Evolutionary conservation across 2,329 filamentous ascomycete genomes (phyloP).

Genomic region (Aspergillus transmontanensis): DNA sequence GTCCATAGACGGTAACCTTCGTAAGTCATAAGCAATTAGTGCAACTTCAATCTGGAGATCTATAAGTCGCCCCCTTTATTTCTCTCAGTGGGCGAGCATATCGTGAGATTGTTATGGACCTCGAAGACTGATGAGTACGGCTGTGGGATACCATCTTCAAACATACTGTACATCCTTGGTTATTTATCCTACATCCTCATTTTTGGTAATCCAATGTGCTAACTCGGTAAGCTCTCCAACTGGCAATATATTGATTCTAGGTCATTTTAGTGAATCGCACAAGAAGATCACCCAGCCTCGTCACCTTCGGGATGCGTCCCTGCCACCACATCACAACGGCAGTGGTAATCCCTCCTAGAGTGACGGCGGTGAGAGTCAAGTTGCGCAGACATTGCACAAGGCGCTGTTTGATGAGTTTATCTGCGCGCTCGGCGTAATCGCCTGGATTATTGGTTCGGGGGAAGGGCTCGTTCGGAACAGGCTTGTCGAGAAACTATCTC

Average conservation of each 20-base stretch:
- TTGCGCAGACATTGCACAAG: not conserved
- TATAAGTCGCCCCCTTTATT: too few relatives aligned
- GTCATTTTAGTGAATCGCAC: not conserved
- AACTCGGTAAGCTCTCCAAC: too few relatives aligned
- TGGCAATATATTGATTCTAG: not conserved
- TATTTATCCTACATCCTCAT: too few relatives aligned
- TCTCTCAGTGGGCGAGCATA: too few relatives aligned
- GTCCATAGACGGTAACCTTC: too few relatives aligned
- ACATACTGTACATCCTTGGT: too few relatives aligned
- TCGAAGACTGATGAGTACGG: too few relatives aligned
- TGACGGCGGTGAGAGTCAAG: not conserved
- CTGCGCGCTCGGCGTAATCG: not conserved
- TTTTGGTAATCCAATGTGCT: too few relatives aligned
- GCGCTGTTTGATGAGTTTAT: not conserved
- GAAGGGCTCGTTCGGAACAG: not conserved
- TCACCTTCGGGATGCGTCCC: not conserved
- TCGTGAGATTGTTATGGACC: too few relatives aligned
- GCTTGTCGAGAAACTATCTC: not conserved
- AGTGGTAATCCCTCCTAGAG: not conserved
- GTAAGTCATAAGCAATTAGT: too few relatives aligned
- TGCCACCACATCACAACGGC: not conserved
- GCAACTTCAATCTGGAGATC: too few relatives aligned
- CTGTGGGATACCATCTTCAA: too few relatives aligned
- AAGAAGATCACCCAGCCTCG: not conserved
- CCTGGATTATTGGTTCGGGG: not conserved